These are phyloP conservation scores for Starmera caribaea DNA, from an alignment of 805 yeast genomes.

Conservation along the genomic window DNA sequence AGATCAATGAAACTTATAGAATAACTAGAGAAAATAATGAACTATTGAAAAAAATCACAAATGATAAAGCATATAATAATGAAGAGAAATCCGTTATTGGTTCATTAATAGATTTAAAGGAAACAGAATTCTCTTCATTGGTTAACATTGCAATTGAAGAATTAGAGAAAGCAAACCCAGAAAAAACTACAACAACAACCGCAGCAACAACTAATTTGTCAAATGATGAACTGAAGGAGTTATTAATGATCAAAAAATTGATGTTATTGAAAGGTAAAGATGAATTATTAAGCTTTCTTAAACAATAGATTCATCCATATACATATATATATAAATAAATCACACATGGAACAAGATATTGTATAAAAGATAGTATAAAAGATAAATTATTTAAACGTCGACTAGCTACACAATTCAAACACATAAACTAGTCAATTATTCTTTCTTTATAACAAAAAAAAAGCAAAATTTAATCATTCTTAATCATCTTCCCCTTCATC, in stretches of 20 bases:
- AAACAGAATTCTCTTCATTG: conserved; percentile 37
- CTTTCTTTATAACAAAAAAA: background rate
- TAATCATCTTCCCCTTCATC: conserved; percentile 11
- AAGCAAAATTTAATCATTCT: conserved; percentile 2
- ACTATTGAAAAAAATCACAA: conserved; percentile 22
- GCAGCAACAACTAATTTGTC: conserved; percentile 5
- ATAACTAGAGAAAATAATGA: conserved; percentile 26
- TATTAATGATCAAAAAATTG: conserved; percentile 46
- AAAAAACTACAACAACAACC: conserved; percentile 7
- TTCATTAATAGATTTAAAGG: conserved; percentile 23
- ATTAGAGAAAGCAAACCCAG: conserved; percentile 7
- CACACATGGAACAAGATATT: too few species aligned
- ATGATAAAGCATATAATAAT: conserved; percentile 14
- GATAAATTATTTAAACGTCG: background rate
- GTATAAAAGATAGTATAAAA: background rate
- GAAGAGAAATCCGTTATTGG: conserved; percentile 24
- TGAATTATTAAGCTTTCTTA: conserved; percentile 49
- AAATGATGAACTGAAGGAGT: conserved; percentile 36
- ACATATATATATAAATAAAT: too few species aligned
- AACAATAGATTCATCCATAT: conserved; percentile 7
- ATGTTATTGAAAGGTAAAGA: conserved; percentile 65
- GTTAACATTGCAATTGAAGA: conserved; percentile 29
- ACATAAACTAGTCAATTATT: too few species aligned
- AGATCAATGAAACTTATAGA: conserved; percentile 24
- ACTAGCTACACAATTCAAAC: background rate